Conservation (phyloP, 2,329 filamentous ascomycete species). For the Botryotinia globosa region DNA sequence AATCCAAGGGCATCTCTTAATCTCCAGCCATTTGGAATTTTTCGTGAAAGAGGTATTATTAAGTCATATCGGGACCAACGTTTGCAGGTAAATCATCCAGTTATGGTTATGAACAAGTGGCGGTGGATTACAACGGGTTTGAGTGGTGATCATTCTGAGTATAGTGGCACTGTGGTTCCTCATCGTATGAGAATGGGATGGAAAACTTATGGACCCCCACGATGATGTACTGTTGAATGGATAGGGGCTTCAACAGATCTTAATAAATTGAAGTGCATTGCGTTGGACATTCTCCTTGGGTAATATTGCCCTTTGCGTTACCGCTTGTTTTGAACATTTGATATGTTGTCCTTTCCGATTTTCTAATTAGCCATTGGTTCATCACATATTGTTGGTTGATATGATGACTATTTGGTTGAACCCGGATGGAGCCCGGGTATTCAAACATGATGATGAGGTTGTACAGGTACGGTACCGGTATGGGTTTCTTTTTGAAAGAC, state of each 20-base stretch:
- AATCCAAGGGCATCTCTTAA: neutral
- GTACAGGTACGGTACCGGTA: constrained; percentile 4
- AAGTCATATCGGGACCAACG: neutral
- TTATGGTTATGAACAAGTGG: constrained; percentile 13
- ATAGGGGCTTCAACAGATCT: constrained; percentile 20
- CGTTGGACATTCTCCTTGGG: neutral
- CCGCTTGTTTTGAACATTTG: constrained; percentile 13
- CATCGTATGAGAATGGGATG: constrained; percentile 18
- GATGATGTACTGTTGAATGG: constrained; percentile 14
- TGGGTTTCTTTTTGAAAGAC: constrained; percentile 8
- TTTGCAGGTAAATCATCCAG: neutral
- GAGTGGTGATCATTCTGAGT: constrained; percentile 2
- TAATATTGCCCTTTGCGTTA: constrained; percentile 14
- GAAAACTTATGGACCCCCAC: constrained; percentile 15
- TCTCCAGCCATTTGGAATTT: neutral
- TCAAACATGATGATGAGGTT: constrained; percentile 12
- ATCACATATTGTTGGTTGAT: neutral
- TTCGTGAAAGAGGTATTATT: neutral
- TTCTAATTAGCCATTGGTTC: neutral
- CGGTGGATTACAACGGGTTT: neutral
- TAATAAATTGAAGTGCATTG: neutral
- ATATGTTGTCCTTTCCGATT: neutral
- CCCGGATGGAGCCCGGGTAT: neutral
- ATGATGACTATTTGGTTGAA: neutral
- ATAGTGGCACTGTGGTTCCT: constrained; percentile 6